These are phyloP conservation scores for Cochlearia excelsa DNA, from an alignment of 345 rosid genomes.

Conservation along the genomic window DNA sequence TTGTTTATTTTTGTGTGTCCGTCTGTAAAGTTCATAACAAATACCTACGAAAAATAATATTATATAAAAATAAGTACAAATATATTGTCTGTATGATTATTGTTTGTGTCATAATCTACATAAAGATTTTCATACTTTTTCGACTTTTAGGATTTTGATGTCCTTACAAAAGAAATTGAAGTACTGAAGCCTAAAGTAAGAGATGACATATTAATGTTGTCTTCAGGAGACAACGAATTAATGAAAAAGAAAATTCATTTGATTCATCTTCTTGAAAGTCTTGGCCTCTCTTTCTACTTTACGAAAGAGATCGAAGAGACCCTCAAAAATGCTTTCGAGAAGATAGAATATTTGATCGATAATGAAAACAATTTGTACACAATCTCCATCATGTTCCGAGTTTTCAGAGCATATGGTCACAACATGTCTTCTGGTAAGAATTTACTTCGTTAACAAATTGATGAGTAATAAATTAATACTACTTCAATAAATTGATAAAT, in stretches of 20 bases:
- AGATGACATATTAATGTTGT: neutral
- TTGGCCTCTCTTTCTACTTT: conserved; percentile 23
- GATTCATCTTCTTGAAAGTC: neutral
- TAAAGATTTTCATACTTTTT: neutral
- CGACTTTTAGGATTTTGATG: conserved; percentile 7
- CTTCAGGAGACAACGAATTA: neutral
- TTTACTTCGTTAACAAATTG: no score
- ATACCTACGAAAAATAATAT: no score
- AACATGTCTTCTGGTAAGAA: conserved; percentile 7
- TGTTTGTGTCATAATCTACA: neutral
- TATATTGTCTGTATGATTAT: no score
- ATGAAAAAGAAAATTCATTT: neutral
- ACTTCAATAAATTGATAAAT: no score
- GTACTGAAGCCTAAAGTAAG: conserved; percentile 14
- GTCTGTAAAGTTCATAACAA: no score
- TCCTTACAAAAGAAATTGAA: conserved; percentile 18
- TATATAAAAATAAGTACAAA: no score
- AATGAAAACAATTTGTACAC: conserved; percentile 12
- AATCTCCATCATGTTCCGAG: conserved; percentile 8
- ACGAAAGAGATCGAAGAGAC: conserved; percentile 19
- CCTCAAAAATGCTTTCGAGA: neutral
- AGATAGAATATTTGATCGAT: neutral
- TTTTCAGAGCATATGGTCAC: conserved; percentile 14
- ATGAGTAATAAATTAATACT: no score
- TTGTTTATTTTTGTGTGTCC: no score